Base-by-base conservation (phyloP, 2,329 filamentous ascomycete genomes). In the Aspergillus quadrilineatus region DNA sequence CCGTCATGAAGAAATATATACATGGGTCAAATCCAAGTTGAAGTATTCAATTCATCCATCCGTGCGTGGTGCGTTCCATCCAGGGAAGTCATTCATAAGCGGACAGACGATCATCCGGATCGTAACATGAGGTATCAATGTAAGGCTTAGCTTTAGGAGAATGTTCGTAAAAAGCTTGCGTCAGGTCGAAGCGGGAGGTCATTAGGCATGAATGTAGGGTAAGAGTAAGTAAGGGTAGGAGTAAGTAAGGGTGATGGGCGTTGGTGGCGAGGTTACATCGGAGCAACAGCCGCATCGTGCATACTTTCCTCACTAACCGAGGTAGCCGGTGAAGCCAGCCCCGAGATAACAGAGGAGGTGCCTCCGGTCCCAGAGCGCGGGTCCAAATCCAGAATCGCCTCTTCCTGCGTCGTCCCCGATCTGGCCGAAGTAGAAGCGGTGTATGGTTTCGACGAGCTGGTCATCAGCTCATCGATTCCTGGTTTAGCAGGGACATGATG, bases 401-500 rank as follows among this genome's bases (percentile, higher is more conserved):
- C 70, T 49, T 55, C 56, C 22, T 49, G n/a, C 61, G 69, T 42
- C 15, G 50, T 8, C 56, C 57, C 39, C 8, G 34, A 5, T 37
- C 34, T 37, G 34, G 9, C 14, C 22, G 22, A 22, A 22, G 22
- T 22, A 22, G 22, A 22, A 37, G 17, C 17, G 2, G 2, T 17
- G 17, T 58, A 63, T 17, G 63, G 64, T 46, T 72, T 73, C 9
- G 57, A 59, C 7, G 67, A 58, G 26, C 57, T 65, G 22, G 70
- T 69, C 69, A 76, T 75, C 30, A 75, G 58, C 57, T 76, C 74
- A 37, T 74, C 71, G 50, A 90, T 80, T 26, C 81, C 81, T 7
- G 87, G 88, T 72, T 90, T 90, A 67, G 88, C 85, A 0, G 88
- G 87, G 15, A 90, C 79, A 63, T 86, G 82, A 68, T 88, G 88